A percentile compares a stretch with the other conserved stretches of the same genome.
phyloP scores from a whole-genome alignment of 169 alveolate genomes.

The Plasmodium ovale region DNA sequence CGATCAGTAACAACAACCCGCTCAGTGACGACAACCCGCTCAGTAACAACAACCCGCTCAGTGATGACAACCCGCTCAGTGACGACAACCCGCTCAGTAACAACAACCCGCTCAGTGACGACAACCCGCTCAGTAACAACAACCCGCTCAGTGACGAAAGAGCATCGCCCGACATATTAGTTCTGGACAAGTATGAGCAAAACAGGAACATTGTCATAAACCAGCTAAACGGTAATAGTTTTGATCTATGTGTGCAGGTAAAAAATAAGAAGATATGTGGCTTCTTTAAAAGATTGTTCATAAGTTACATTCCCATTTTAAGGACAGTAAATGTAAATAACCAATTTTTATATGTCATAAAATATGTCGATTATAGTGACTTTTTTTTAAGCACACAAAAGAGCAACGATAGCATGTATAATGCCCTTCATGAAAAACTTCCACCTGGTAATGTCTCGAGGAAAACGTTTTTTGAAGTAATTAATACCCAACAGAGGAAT shows the following conservation, averaged over 20 bases:
- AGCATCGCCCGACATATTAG: conserved; percentile 5
- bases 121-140: not conserved
- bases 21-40: not conserved
- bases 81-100: no score
- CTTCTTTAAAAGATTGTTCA: conserved; percentile 62
- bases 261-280: conserved; percentile 46
- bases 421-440: conserved; percentile 4
- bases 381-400: conserved; percentile 59
- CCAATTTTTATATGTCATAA: conserved; percentile 46
- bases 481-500: not conserved
- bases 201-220: conserved; percentile 62
- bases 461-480: conserved; percentile 4
- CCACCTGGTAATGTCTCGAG: conserved; percentile 11
- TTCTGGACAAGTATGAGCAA: conserved; percentile 63
- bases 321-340: conserved; percentile 38
- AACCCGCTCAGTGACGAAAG: not conserved
- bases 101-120: not conserved
- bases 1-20: not conserved
- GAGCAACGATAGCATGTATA: conserved; percentile 17
- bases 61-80: no score
- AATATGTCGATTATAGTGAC: conserved; percentile 42
- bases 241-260: conserved; percentile 53
- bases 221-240: conserved; percentile 45
- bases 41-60: not conserved
- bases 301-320: conserved; percentile 48